These are phyloP conservation scores for Candida yuanshanica DNA, from an alignment of 805 yeast species.

Conservation along the genomic window DNA sequence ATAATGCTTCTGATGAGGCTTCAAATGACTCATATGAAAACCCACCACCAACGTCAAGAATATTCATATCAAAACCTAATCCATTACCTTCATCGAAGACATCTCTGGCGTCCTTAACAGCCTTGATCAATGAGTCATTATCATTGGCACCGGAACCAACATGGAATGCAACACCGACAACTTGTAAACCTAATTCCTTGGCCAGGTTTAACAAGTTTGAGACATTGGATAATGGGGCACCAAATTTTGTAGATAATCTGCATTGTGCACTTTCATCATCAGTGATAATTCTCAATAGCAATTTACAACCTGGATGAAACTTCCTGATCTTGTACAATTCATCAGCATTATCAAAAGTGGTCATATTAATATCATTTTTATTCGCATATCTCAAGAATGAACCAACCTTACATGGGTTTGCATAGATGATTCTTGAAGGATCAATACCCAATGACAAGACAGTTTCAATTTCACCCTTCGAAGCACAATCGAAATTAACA, in stretches of 20 bases:
- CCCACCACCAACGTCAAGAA: slow-evolving; percentile 93
- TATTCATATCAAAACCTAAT: slow-evolving; percentile 42
- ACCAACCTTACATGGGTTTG: slow-evolving; percentile 90
- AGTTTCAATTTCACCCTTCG: slow-evolving; percentile 71
- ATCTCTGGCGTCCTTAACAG: slow-evolving; percentile 61
- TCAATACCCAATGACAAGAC: slow-evolving; percentile 58
- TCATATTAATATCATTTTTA: slow-evolving; percentile 50
- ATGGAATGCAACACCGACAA: slow-evolving; percentile 90
- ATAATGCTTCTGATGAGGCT: slow-evolving; percentile 52
- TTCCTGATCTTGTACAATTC: slow-evolving; percentile 71
- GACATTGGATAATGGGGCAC: slow-evolving; percentile 60
- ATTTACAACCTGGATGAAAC: slow-evolving; percentile 61
- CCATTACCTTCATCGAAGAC: slow-evolving; percentile 57
- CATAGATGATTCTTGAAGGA: slow-evolving; percentile 72
- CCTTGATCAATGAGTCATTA: slow-evolving; percentile 56
- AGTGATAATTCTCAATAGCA: slow-evolving; percentile 78
- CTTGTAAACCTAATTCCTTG: slow-evolving; percentile 50
- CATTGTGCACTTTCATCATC: slow-evolving; percentile 88
- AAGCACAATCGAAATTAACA: slow-evolving; percentile 89
- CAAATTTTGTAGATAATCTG: slow-evolving; percentile 82
- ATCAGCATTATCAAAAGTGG: slow-evolving; percentile 86
- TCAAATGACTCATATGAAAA: slow-evolving; percentile 61
- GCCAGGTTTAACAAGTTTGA: slow-evolving; percentile 55
- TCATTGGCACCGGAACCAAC: slow-evolving; percentile 92
- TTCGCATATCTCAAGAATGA: slow-evolving; percentile 73